Percentiles rank a stretch among this genome's conserved stretches.
Conservation (phyloP, 1,284 basidiomycete genomes). For the Flammula alnicola region DNA sequence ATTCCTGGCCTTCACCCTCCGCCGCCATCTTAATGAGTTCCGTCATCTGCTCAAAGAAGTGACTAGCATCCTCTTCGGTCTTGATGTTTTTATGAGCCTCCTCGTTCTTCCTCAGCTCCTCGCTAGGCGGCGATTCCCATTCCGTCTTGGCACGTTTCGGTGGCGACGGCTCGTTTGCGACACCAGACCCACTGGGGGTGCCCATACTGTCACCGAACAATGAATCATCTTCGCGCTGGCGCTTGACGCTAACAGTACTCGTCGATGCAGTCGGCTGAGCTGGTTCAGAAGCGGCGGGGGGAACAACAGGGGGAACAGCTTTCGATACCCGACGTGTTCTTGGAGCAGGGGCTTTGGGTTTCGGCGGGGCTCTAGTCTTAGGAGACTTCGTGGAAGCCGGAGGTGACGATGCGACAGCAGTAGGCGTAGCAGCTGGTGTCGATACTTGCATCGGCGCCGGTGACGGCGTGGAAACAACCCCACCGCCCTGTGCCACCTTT, state of each 20-base stretch:
- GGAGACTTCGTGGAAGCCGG: slow-evolving; percentile 56
- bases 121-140: slow-evolving; percentile 63
- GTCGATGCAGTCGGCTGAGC: slow-evolving; percentile 29
- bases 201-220: slow-evolving; percentile 25
- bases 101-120: slow-evolving; percentile 55
- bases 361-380: slow-evolving; percentile 47
- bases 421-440: slow-evolving; percentile 60
- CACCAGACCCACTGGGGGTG: slow-evolving; percentile 31
- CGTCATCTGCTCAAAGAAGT: slow-evolving; percentile 66
- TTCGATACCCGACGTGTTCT: slow-evolving; percentile 44
- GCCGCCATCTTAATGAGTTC: slow-evolving; percentile 59
- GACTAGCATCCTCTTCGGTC: slow-evolving; percentile 65
- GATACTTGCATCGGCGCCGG: slow-evolving; percentile 46
- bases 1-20: slow-evolving; percentile 46
- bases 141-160: slow-evolving; percentile 74
- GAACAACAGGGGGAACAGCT: slow-evolving; percentile 33
- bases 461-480: slow-evolving; percentile 39
- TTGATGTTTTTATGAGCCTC: slow-evolving; percentile 62
- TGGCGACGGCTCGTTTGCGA: slow-evolving; percentile 59
- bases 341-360: slow-evolving; percentile 43
- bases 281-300: slow-evolving; percentile 35
- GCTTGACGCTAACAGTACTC: slow-evolving; percentile 48
- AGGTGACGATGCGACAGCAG: slow-evolving; percentile 48
- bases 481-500: slow-evolving; percentile 30
- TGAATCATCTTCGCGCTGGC: slow-evolving; percentile 63